Conservation (phyloP, 306 rosid species). For the Crotalaria pallida region DNA sequence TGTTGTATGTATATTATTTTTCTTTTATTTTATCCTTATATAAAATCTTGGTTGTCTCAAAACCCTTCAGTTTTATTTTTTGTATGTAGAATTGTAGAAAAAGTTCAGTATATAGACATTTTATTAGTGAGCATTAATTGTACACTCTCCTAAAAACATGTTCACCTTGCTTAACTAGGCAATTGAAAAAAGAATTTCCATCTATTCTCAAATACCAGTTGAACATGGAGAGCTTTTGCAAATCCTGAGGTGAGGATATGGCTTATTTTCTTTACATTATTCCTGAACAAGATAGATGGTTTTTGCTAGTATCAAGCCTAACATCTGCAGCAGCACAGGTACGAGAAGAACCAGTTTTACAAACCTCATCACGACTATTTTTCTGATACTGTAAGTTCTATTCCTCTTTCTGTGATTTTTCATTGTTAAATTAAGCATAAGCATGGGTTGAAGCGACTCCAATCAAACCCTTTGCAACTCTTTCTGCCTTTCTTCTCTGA, state of each 20-base stretch:
- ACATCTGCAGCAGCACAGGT: slow-evolving; percentile 95
- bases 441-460: slow-evolving; percentile 11
- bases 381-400: slow-evolving; percentile 81
- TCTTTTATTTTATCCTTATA: not conserved
- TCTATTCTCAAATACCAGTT: slow-evolving; percentile 83
- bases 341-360: slow-evolving; percentile 84
- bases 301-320: slow-evolving; percentile 43
- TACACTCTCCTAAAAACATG: slow-evolving; percentile 23
- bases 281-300: slow-evolving; percentile 15
- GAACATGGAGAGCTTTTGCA: slow-evolving; percentile 96
- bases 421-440: slow-evolving; percentile 1
- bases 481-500: not conserved
- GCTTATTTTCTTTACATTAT: slow-evolving; percentile 14
- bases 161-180: slow-evolving; percentile 54
- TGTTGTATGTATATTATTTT: not conserved
- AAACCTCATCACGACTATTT: slow-evolving; percentile 95
- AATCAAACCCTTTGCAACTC: slow-evolving; percentile 9
- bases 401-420: slow-evolving; percentile 5
- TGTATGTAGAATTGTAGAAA: not conserved
- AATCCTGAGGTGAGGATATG: slow-evolving; percentile 73
- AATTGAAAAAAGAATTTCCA: slow-evolving; percentile 89
- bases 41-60: not conserved
- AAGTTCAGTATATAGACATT: not conserved
- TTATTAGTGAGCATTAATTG: not conserved
- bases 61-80: not conserved